Conservation (phyloP, 2,329 filamentous ascomycete species). For the Tolypocladium album region DNA sequence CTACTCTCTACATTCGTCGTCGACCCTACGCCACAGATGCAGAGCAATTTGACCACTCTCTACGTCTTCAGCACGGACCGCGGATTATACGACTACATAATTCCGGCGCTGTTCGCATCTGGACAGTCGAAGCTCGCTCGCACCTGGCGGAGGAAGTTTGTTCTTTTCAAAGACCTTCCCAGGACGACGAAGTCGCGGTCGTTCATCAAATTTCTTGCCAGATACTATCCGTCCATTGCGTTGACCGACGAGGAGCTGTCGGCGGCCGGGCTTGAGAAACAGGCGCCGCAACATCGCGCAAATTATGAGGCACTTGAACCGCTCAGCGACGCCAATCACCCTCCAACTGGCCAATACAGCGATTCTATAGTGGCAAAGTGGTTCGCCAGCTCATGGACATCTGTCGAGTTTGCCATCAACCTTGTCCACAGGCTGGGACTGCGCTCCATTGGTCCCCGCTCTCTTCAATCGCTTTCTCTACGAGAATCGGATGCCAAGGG, state of each 20-base stretch:
- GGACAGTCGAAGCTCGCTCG: constrained; percentile 33
- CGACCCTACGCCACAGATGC: constrained; percentile 23
- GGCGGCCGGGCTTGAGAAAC: constrained; percentile 6
- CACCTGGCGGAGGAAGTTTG: constrained; percentile 34
- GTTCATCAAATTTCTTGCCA: constrained; percentile 36
- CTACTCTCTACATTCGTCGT: constrained; percentile 32
- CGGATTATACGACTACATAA: constrained; percentile 36
- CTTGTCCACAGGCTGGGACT: constrained; percentile 62
- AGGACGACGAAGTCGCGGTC: constrained; percentile 27
- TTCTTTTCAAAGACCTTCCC: constrained; percentile 31
- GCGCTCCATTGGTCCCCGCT: constrained; percentile 60
- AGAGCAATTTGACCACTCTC: constrained; percentile 30
- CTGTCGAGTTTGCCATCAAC: constrained; percentile 60
- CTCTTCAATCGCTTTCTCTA: constrained; percentile 66
- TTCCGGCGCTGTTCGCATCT: constrained; percentile 38
- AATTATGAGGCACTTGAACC: not conserved
- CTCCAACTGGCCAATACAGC: constrained; percentile 12
- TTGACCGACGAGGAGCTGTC: constrained; percentile 26
- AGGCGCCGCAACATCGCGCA: not conserved
- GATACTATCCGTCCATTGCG: constrained; percentile 30
- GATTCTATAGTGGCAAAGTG: constrained; percentile 62
- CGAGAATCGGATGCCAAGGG: constrained; percentile 46
- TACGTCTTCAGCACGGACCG: constrained; percentile 33
- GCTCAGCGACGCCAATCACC: not conserved
- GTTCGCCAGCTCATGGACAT: constrained; percentile 64